Base-by-base conservation (phyloP, 2,329 filamentous ascomycete genomes). In the Pseudogymnoascus sp. region DNA sequence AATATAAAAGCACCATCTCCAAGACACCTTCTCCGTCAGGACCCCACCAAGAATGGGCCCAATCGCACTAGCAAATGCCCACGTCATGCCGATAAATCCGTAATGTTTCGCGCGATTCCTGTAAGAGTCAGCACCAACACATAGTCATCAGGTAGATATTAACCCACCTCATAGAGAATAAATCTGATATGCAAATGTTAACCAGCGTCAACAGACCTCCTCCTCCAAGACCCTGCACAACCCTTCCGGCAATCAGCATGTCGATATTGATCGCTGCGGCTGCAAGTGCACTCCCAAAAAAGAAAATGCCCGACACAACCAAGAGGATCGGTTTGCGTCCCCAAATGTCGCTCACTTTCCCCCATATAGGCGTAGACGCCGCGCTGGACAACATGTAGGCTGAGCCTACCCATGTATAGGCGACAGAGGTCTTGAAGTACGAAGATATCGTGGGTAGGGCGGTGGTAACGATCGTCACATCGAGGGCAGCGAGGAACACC, bases 391-490 rank as follows among this genome's bases (percentile, higher is more conserved):
- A 81, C 3, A 91, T 77, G 72, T 89, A 92, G 0, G 89, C 84
- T 29, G 82, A 85, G 0, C 89, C 89, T 64, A 93, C 88, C 90
- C 89, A 92, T 12, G 86, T 85, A 74, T 91, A 92, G 1, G 70
- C 69, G 2, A 65, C 69, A 3, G 76, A 73, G 4, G 78, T 80
- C 16, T 80, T 72, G 68, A 84, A 82, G 35, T 81, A 73, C 64
- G 79, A 76, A 14, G 78, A 77, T 61, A 87, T 86, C 1, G 83
- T 85, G 0, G 84, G 84, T 0, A 86, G 74, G 2, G 84, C 83
- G 3, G 84, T 86, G 0, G 84, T 82, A 61, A 87, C 78, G 66
- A 86, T 86, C 0, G 83, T 85, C 6, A 65, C 66, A 62, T 74
- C 72, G 26, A 74, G 68, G 2, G 72, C 72, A 0, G 70, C 71